Percentiles rank a stretch among this genome's conserved stretches.
Evolutionary conservation across 345 rosid genomes (phyloP).

Genomic region (Sisymbrium altissimum): DNA sequence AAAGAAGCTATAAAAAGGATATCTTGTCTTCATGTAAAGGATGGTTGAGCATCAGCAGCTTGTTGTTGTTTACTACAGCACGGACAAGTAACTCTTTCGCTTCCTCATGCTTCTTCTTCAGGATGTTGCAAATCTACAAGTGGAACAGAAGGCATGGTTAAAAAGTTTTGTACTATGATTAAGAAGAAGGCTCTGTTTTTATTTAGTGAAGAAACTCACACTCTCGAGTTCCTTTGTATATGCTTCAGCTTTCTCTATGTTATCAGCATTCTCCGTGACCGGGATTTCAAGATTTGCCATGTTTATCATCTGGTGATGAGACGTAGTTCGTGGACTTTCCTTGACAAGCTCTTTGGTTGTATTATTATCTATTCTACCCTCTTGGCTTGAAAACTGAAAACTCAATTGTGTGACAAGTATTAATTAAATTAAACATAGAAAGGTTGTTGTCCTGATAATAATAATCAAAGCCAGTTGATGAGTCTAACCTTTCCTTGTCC

Average conservation of each 20-base stretch:
- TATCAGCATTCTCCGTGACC: constrained; percentile 47
- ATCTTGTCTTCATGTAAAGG: constrained; percentile 69
- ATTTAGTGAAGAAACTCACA: constrained; percentile 36
- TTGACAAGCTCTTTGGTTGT: constrained; percentile 24
- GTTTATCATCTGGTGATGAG: constrained; percentile 31
- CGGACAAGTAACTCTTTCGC: constrained; percentile 82
- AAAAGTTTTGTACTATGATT: neutral
- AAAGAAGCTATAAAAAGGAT: constrained; percentile 48
- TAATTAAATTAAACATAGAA: constrained; percentile 3
- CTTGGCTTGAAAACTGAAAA: constrained; percentile 42
- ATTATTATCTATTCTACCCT: constrained; percentile 23
- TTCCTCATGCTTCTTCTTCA: constrained; percentile 82
- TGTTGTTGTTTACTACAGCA: constrained; percentile 74
- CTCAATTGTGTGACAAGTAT: constrained; percentile 4
- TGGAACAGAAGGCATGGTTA: neutral
- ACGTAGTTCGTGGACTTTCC: constrained; percentile 34
- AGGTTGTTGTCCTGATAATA: neutral
- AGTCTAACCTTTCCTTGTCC: constrained; percentile 43
- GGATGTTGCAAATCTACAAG: constrained; percentile 70
- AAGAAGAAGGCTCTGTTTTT: neutral
- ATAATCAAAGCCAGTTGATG: neutral
- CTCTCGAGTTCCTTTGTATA: constrained; percentile 75
- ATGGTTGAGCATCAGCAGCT: constrained; percentile 80
- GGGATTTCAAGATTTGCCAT: constrained; percentile 42
- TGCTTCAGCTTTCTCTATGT: constrained; percentile 72